Evolutionary conservation across 2,329 filamentous ascomycete genomes (phyloP).

Genomic region (Septoria petroselini): DNA sequence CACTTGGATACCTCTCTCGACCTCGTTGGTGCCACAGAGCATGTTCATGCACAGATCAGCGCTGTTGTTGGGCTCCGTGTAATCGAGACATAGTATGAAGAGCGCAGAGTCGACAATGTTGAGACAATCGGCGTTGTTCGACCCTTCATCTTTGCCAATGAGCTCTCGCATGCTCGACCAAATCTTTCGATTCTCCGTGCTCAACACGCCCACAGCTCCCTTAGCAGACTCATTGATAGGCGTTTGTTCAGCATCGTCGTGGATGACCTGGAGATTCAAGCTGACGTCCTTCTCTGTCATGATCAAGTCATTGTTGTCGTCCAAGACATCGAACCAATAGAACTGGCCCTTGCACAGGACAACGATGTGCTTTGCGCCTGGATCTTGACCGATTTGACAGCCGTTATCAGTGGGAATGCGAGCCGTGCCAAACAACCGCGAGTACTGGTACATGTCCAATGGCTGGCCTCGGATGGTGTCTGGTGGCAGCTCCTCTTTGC

Average conservation of each 20-base stretch:
- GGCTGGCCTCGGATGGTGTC: conserved; percentile 81
- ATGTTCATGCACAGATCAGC: conserved; percentile 95
- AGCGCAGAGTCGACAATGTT: conserved; percentile 91
- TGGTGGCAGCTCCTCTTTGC: conserved; percentile 86
- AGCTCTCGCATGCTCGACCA: conserved; percentile 92
- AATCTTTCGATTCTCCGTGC: conserved; percentile 91
- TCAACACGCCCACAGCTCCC: conserved; percentile 85
- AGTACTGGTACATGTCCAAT: conserved; percentile 98
- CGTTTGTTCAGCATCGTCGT: conserved; percentile 83
- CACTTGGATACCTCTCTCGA: conserved; percentile 90
- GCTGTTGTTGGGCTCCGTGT: conserved; percentile 76
- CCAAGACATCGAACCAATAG: conserved; percentile 98
- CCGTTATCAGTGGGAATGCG: conserved; percentile 91
- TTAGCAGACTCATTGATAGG: conserved; percentile 96
- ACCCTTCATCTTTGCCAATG: conserved; percentile 77
- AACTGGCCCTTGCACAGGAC: conserved; percentile 93
- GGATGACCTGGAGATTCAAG: conserved; percentile 85
- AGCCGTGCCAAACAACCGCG: conserved; percentile 88
- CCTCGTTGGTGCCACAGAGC: conserved; percentile 90
- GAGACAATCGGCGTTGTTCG: conserved; percentile 95
- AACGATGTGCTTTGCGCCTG: conserved; percentile 86
- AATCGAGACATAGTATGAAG: conserved; percentile 89
- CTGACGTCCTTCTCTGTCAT: conserved; percentile 95
- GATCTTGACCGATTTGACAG: conserved; percentile 93
- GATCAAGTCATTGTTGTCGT: conserved; percentile 90